These are phyloP conservation scores for Drosera capensis DNA, from an alignment of 148 eudicot species.

Conservation along the genomic window DNA sequence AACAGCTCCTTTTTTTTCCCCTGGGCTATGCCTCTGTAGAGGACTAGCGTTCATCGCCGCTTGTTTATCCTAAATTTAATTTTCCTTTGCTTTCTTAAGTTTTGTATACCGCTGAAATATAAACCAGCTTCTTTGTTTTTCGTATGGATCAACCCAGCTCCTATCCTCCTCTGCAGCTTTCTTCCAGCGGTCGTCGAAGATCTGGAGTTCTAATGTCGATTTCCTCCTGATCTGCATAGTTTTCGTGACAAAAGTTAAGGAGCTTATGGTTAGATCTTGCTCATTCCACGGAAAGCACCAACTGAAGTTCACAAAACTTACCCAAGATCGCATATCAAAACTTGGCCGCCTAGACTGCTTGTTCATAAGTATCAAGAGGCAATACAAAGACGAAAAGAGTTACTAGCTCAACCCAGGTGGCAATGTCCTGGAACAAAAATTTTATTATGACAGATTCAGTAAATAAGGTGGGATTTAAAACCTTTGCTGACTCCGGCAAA, in stretches of 20 bases:
- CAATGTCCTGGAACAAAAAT: too few species aligned
- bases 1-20: too few species aligned
- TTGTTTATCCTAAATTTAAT: too few species aligned
- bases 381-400: too few species aligned
- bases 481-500: constrained; percentile 20
- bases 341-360: too few species aligned
- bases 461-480: too few species aligned
- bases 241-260: background rate
- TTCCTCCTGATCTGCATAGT: constrained; percentile 45
- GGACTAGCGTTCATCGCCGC: too few species aligned
- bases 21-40: too few species aligned
- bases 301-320: constrained; percentile 12
- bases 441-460: too few species aligned
- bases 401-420: too few species aligned
- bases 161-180: constrained; percentile 44
- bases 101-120: background rate
- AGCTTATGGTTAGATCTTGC: background rate
- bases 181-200: constrained; percentile 49
- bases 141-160: constrained; percentile 28
- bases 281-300: background rate
- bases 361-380: too few species aligned
- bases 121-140: background rate
- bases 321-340: constrained; percentile 35
- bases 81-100: background rate
- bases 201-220: constrained; percentile 40